These are phyloP conservation scores for Microbotryomycetes sp. DNA, from an alignment of 1,284 basidiomycete genomes.

Conservation along the genomic window DNA sequence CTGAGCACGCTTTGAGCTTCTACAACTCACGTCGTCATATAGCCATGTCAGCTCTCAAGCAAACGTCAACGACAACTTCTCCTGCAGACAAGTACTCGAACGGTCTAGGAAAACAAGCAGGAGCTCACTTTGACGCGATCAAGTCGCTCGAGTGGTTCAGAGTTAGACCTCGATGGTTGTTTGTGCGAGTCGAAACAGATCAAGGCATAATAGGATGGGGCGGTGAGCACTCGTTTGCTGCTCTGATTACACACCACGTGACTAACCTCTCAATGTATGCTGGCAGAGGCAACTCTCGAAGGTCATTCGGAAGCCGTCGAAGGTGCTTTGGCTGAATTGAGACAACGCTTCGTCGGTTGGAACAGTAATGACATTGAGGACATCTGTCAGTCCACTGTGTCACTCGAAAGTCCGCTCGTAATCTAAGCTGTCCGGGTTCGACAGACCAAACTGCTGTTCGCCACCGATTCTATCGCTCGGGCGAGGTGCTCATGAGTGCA, in stretches of 20 bases:
- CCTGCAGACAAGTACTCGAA: background rate
- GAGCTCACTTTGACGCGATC: constrained; percentile 33
- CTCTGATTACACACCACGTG: constrained; percentile 26
- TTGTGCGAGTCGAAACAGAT: constrained; percentile 61
- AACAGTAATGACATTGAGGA: constrained; percentile 65
- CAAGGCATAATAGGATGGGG: constrained; percentile 63
- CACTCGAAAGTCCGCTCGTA: background rate
- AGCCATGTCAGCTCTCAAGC: background rate
- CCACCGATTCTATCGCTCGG: constrained; percentile 64
- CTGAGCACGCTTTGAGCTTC: background rate
- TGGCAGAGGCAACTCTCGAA: constrained; percentile 55
- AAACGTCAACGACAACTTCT: background rate
- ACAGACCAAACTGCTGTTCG: constrained; percentile 54
- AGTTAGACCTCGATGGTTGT: constrained; percentile 67
- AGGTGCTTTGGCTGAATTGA: constrained; percentile 59
- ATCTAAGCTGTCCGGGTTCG: background rate
- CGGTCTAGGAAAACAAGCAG: background rate
- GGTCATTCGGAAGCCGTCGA: constrained; percentile 71
- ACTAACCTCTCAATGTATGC: constrained; percentile 45
- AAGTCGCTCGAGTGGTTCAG: constrained; percentile 52
- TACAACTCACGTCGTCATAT: background rate
- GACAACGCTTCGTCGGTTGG: constrained; percentile 57
- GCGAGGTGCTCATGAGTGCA: constrained; percentile 61
- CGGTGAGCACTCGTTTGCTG: too few species aligned
- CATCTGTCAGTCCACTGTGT: constrained; percentile 43